Base-by-base conservation (phyloP, 495 filamentous ascomycete genomes). In the Podospora didyma region DNA sequence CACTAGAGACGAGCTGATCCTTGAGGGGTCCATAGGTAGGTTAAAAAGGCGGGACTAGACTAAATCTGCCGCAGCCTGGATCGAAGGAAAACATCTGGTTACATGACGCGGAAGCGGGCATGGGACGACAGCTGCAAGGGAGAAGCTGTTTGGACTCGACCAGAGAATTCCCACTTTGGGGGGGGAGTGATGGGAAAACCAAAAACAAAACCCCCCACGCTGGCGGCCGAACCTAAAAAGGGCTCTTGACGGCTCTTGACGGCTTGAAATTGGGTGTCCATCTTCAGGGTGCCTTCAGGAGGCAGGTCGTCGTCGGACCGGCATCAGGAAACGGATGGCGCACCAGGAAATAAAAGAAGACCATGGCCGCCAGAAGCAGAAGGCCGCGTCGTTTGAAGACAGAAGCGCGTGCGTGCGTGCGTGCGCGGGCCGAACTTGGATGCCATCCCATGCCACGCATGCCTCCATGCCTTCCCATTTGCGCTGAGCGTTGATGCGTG, bases 241-340 rank as follows among this genome's bases (percentile, higher is more conserved):
- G 17, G 12, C 39, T 44, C 21, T 46, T 44, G 42, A 26, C 37
- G 57, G 57, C n/a, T 60, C 50, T 9, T 35, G 55, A 58, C 56
- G 60, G 60, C 46, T 39, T 56, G 57, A 60, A 26, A 59, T 62
- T 53, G 45, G 24, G 46, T 24, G 12, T 31, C 37, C 54, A 51
- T 51, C 7, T 39, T n/a, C n/a, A 24, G 1, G 24, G 10, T 17
- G 51, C 39, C 35, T 53, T 47, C 17, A 11, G 46, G 19, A 46
- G 51, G 19, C 53, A 60, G 52, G 58, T 56, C 35, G 41, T 39
- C 37, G 17, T n/a, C 28, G 48, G 58, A 50, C 24, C 41, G 19
- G 12, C 39, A 4, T 42, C 5, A 42, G 20, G 41, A 48, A 49
- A 50, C 54, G 57, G 60, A 62, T 65, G 59, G 57, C 53, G 62